Evolutionary conservation across 495 filamentous ascomycete species (phyloP).

Genomic region (Penicillium cinerascens): DNA sequence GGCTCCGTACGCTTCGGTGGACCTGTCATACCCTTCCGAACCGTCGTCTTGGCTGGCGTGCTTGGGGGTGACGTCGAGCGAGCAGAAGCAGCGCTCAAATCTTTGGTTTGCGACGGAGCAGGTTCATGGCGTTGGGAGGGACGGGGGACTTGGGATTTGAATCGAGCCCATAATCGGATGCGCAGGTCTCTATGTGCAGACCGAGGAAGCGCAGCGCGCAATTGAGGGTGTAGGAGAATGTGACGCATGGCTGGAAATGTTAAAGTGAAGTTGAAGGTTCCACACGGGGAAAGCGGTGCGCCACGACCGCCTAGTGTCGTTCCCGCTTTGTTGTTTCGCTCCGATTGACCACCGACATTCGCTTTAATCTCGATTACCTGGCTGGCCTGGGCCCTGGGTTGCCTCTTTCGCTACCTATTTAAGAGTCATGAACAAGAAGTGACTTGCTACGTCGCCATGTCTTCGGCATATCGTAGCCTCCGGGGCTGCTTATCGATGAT

Average conservation of each 20-base stretch:
- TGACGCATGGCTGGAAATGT: slow-evolving; percentile 23
- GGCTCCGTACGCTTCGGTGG: no score
- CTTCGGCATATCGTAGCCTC: slow-evolving; percentile 25
- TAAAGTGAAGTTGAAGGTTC: slow-evolving; percentile 6
- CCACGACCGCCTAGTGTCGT: slow-evolving; percentile 16
- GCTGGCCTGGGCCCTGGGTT: slow-evolving; percentile 9
- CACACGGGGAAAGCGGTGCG: slow-evolving; percentile 5
- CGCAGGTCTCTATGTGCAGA: slow-evolving; percentile 25
- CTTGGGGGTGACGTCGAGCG: slow-evolving; percentile 12
- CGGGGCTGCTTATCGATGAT: slow-evolving; percentile 26
- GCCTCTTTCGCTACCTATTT: not conserved
- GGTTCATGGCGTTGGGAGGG: slow-evolving; percentile 26
- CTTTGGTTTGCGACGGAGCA: slow-evolving; percentile 20
- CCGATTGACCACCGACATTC: not conserved
- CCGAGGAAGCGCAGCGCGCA: slow-evolving; percentile 28
- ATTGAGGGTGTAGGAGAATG: slow-evolving; percentile 36
- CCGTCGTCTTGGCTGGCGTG: slow-evolving; percentile 25
- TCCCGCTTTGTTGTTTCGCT: slow-evolving; percentile 12
- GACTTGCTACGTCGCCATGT: slow-evolving; percentile 24
- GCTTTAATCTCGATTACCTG: not conserved
- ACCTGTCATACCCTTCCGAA: slow-evolving; percentile 28
- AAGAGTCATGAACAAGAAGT: slow-evolving; percentile 15
- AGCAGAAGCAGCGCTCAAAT: slow-evolving; percentile 4
- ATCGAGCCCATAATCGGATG: slow-evolving; percentile 26
- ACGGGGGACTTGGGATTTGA: slow-evolving; percentile 29